Evolutionary conservation across 805 yeast genomes (phyloP).

Genomic region (Hanseniaspora jakobsenii): DNA sequence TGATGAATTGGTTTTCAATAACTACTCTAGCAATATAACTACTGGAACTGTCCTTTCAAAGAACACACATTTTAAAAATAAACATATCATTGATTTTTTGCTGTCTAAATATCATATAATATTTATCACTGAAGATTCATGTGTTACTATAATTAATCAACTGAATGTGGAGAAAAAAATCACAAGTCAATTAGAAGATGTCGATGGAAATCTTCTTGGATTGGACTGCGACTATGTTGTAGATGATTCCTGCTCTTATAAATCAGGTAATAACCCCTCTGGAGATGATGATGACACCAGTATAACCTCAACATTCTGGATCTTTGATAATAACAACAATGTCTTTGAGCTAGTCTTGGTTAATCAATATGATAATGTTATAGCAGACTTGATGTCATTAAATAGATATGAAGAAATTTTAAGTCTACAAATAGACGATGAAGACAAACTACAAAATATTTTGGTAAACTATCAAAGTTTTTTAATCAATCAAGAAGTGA

Average conservation of each 20-base stretch:
- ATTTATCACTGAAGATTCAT: conserved; percentile 32
- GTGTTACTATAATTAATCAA: conserved; percentile 38
- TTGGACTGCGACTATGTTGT: conserved; percentile 38
- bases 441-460: conserved; percentile 38
- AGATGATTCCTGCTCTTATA: too few species aligned
- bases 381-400: conserved; percentile 50
- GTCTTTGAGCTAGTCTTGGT: conserved; percentile 62
- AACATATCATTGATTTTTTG: background rate
- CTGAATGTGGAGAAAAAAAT: conserved; percentile 37
- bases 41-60: conserved; percentile 32
- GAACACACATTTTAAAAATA: conserved; percentile 23
- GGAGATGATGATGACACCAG: too few species aligned
- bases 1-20: conserved; percentile 37
- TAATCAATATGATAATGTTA: conserved; percentile 60
- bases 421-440: conserved; percentile 26
- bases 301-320: conserved; percentile 51
- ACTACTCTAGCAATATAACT: conserved; percentile 22
- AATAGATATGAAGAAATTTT: conserved; percentile 57
- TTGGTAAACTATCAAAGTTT: conserved; percentile 44
- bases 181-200: conserved; percentile 26
- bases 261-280: too few species aligned
- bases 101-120: conserved; percentile 47
- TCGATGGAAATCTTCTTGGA: conserved; percentile 33
- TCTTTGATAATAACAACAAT: conserved; percentile 39
- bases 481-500: conserved; percentile 27